These are phyloP conservation scores for Vigna reflexopilosa DNA, from an alignment of 306 rosid species.

Conservation along the genomic window DNA sequence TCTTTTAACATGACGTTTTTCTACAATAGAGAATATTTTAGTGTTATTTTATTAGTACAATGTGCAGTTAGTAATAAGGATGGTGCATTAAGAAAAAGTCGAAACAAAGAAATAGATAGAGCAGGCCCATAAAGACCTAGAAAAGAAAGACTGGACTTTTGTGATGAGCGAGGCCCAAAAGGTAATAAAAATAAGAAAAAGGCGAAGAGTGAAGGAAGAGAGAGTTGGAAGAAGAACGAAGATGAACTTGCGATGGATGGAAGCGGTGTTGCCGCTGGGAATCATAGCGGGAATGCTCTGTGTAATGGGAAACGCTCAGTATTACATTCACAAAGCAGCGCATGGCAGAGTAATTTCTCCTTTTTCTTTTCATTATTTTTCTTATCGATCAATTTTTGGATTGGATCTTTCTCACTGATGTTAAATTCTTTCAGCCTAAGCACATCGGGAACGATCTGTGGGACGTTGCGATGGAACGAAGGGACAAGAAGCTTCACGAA, in stretches of 20 bases:
- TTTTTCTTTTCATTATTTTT: not conserved
- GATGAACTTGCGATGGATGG: slow-evolving; percentile 74
- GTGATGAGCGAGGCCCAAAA: not conserved
- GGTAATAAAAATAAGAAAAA: not conserved
- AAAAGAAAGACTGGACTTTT: not conserved
- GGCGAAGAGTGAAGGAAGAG: not conserved
- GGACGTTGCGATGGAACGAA: slow-evolving; percentile 97
- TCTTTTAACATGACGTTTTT: no score
- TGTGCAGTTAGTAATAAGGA: no score
- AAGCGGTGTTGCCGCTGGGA: slow-evolving; percentile 84
- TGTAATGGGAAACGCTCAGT: slow-evolving; percentile 88
- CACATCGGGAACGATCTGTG: slow-evolving; percentile 91
- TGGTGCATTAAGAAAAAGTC: no score
- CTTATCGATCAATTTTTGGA: not conserved
- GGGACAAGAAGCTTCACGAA: slow-evolving; percentile 88
- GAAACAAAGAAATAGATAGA: no score
- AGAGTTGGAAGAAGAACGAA: not conserved
- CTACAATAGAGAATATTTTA: no score
- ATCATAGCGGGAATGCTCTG: slow-evolving; percentile 95
- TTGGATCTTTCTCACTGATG: not conserved
- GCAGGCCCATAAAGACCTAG: not conserved
- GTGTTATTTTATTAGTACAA: no score
- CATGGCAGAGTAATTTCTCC: slow-evolving; percentile 68
- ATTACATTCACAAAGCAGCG: slow-evolving; percentile 83
- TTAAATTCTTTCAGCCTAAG: slow-evolving; percentile 67